Evolutionary conservation across 202 grass and related monocot genomes (phyloP).

Genomic region (Thinopyrum obtusiflorum): DNA sequence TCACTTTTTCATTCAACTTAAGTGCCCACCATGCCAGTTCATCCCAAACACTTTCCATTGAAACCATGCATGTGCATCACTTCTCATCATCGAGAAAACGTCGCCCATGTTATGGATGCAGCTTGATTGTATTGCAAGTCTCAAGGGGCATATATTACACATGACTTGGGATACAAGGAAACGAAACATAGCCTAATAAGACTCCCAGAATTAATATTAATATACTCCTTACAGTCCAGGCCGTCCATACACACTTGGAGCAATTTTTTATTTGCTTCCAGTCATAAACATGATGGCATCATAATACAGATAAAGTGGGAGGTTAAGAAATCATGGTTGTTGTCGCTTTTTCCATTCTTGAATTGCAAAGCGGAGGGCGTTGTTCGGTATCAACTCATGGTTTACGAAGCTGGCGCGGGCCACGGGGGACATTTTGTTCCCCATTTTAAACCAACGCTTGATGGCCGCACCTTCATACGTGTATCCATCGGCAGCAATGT

Average conservation of each 20-base stretch:
- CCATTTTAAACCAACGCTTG: constrained; percentile 56
- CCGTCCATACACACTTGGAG: not conserved
- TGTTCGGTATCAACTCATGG: constrained; percentile 44
- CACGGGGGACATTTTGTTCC: constrained; percentile 39
- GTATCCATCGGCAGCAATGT: constrained; percentile 56
- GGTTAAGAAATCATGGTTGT: not conserved
- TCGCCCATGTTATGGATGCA: too few relatives aligned
- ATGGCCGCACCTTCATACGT: constrained; percentile 62
- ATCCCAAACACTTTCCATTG: not conserved
- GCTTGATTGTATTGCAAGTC: not conserved
- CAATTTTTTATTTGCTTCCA: not conserved
- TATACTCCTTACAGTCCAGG: too few relatives aligned
- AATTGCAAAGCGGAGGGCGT: constrained; percentile 48
- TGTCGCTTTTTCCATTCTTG: constrained; percentile 40
- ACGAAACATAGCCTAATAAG: too few relatives aligned
- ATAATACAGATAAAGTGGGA: not conserved
- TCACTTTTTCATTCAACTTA: not conserved
- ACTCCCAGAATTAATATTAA: too few relatives aligned
- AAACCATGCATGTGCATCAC: not conserved
- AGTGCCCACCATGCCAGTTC: not conserved
- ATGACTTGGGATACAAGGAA: too few relatives aligned
- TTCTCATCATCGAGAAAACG: too few relatives aligned
- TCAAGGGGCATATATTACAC: too few relatives aligned
- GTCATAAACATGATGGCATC: not conserved
- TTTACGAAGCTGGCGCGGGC: constrained; percentile 35